A percentile compares a stretch with the other conserved stretches of the same genome.
phyloP scores from a whole-genome alignment of 441 rosid genomes.

The Populus tomentosa region DNA sequence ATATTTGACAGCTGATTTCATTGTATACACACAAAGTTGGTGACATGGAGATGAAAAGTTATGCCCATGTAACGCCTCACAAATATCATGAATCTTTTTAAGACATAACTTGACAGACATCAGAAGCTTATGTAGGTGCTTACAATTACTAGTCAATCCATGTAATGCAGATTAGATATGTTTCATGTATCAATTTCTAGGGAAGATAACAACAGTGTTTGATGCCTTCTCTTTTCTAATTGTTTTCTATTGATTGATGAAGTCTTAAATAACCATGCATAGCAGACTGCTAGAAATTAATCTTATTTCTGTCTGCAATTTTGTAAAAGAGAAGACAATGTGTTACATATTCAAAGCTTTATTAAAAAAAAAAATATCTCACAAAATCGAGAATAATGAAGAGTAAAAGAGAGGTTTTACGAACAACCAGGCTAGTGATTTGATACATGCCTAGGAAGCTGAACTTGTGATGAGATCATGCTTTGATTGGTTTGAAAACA shows the following conservation, averaged over 20 bases:
- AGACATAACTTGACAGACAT: not conserved
- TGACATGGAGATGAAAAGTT: not conserved
- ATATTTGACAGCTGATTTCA: not conserved
- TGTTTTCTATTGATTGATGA: not conserved
- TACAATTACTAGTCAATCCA: not conserved
- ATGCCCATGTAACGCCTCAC: not conserved
- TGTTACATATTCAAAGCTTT: no score
- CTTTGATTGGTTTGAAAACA: slow-evolving; percentile 31
- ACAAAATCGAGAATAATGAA: not conserved
- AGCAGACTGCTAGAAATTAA: not conserved
- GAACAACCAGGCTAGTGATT: not conserved
- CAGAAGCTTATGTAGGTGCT: not conserved
- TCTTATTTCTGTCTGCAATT: no score
- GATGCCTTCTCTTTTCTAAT: not conserved
- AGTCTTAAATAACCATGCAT: not conserved
- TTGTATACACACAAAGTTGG: not conserved
- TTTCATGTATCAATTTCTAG: not conserved
- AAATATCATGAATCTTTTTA: not conserved
- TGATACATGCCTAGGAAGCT: not conserved
- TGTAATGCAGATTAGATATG: not conserved
- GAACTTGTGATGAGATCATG: not conserved
- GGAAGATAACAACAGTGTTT: not conserved
- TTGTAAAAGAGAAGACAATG: no score
- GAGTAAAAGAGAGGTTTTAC: not conserved
- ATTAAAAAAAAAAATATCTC: no score